Percentiles rank a stretch among this genome's conserved stretches.
Conservation (phyloP, 768 basidiomycete genomes). For the Xanthoconium stramineum region DNA sequence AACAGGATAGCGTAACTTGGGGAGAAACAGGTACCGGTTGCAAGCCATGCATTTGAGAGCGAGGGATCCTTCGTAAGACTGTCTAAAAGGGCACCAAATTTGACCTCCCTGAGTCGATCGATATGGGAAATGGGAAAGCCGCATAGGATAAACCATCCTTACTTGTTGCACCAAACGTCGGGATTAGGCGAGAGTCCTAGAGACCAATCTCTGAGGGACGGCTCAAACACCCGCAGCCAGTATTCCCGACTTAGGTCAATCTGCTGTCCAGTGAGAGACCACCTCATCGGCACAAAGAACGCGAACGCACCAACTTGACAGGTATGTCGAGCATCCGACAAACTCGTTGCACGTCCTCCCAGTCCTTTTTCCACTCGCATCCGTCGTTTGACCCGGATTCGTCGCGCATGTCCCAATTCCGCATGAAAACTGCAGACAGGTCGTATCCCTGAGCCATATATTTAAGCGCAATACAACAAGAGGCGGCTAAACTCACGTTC, state of each 20-base stretch:
- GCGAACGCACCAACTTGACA: conserved; percentile 56
- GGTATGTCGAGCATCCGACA: conserved; percentile 71
- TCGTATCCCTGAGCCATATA: conserved; percentile 59
- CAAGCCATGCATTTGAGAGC: conserved; percentile 59
- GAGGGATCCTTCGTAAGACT: conserved; percentile 40
- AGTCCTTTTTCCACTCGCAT: conserved; percentile 96
- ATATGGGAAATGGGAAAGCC: neutral
- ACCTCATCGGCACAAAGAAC: neutral
- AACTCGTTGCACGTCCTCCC: conserved; percentile 84
- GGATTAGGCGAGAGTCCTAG: conserved; percentile 85
- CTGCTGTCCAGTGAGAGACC: conserved; percentile 34
- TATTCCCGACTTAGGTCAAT: conserved; percentile 89
- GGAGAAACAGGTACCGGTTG: conserved; percentile 58
- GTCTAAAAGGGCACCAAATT: conserved; percentile 82
- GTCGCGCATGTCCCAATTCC: conserved; percentile 91
- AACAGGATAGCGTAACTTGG: neutral
- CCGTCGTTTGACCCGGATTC: conserved; percentile 76
- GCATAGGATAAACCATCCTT: neutral
- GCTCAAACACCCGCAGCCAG: conserved; percentile 90
- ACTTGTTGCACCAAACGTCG: conserved; percentile 91
- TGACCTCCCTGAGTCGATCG: conserved; percentile 63
- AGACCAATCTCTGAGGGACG: conserved; percentile 76
- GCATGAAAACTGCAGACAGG: conserved; percentile 89
- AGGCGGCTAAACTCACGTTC: conserved; percentile 40
- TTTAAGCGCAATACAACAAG: neutral